phyloP scores from a whole-genome alignment of 768 basidiomycete species.

The Steccherinum ochraceum region DNA sequence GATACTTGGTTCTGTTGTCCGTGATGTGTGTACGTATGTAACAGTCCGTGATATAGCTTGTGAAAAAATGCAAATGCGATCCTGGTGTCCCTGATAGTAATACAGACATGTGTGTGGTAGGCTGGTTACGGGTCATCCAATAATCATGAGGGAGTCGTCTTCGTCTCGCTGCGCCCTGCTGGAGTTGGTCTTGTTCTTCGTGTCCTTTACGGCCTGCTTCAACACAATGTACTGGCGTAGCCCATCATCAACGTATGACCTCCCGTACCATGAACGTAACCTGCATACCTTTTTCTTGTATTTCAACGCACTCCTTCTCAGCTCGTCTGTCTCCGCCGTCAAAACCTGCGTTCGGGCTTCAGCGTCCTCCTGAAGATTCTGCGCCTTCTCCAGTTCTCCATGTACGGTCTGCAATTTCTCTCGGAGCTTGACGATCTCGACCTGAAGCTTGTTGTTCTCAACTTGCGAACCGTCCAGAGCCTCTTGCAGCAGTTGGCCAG shows the following conservation, averaged over 20 bases:
- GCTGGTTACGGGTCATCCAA: conserved; percentile 1
- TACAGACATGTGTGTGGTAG: too few species aligned
- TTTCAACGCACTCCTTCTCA: conserved; percentile 2
- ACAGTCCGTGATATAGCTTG: background rate
- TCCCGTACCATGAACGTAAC: too few species aligned
- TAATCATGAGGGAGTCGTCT: conserved; percentile 11
- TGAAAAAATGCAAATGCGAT: background rate
- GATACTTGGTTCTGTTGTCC: background rate
- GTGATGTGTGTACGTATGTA: background rate
- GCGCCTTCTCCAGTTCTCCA: background rate
- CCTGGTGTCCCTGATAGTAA: conserved; percentile 2
- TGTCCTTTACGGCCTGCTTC: conserved; percentile 8
- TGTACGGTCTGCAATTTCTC: background rate
- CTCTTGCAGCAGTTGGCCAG: conserved; percentile 3
- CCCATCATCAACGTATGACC: too few species aligned
- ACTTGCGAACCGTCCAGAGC: conserved; percentile 5
- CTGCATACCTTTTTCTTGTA: conserved; percentile 17
- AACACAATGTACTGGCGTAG: conserved; percentile 13
- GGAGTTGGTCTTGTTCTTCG: background rate
- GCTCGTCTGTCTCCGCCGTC: conserved; percentile 3
- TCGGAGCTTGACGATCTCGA: conserved; percentile 1
- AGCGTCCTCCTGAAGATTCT: conserved; percentile 3
- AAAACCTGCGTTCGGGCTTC: background rate
- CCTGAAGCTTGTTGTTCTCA: conserved; percentile 1
- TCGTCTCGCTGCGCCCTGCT: background rate